phyloP scores from a whole-genome alignment of 208 protist genomes.

The Porcisia hertigi region DNA sequence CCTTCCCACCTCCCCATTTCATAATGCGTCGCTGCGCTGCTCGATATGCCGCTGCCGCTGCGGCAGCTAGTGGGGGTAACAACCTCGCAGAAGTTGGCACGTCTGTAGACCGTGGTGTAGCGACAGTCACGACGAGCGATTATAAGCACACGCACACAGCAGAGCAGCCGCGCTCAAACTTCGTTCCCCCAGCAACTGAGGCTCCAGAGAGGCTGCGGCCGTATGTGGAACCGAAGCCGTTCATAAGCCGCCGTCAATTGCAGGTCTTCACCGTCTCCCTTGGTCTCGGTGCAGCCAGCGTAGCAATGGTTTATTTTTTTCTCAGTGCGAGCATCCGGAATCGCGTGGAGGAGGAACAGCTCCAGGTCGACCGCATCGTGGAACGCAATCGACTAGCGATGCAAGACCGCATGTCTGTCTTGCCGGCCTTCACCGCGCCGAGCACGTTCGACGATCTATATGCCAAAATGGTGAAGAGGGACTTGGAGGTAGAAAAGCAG shows the following conservation, averaged over 20 bases:
- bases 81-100: conserved; percentile 3
- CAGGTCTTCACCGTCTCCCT: conserved; percentile 75
- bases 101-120: neutral
- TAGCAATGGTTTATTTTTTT: conserved; percentile 69
- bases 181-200: conserved; percentile 53
- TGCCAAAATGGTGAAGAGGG: conserved; percentile 59
- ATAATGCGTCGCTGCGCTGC: conserved; percentile 23
- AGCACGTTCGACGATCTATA: conserved; percentile 82
- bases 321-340: conserved; percentile 73
- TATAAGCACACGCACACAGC: conserved; percentile 29
- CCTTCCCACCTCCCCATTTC: neutral
- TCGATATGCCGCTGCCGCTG: conserved; percentile 11
- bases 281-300: conserved; percentile 54
- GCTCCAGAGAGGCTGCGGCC: conserved; percentile 71
- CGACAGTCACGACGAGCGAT: neutral
- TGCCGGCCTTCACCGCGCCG: conserved; percentile 67
- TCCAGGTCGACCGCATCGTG: conserved; percentile 45
- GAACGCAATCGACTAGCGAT: conserved; percentile 56
- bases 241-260: conserved; percentile 65
- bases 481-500: conserved; percentile 49
- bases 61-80: conserved; percentile 2
- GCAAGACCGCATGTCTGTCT: conserved; percentile 39
- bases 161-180: conserved; percentile 24
- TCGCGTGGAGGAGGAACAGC: conserved; percentile 55
- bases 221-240: conserved; percentile 81